A percentile compares a stretch with the other conserved stretches of the same genome.
Conservation (phyloP, 2,329 filamentous ascomycete species). For the Colletotrichum sp. region DNA sequence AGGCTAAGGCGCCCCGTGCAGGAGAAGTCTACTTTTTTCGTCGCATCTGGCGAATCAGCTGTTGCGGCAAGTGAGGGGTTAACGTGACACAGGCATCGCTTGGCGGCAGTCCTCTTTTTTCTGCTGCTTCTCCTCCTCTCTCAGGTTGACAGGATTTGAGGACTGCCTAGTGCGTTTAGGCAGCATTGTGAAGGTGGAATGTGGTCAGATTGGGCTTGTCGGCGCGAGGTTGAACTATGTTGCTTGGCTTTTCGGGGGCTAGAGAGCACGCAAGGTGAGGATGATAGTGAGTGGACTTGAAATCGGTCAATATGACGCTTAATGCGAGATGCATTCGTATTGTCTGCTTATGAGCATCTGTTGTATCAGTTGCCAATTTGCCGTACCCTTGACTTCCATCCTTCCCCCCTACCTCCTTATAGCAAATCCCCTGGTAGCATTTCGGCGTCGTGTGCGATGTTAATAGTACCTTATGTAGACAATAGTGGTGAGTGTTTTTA, state of each 20-base stretch:
- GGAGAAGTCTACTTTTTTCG: not conserved
- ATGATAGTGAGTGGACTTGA: not conserved
- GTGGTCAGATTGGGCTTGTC: not conserved
- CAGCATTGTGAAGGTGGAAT: not conserved
- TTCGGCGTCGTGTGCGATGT: not conserved
- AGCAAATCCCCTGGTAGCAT: rapidly evolving
- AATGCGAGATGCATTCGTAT: not conserved
- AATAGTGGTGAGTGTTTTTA: not conserved
- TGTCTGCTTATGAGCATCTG: not conserved
- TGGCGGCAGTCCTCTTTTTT: not conserved
- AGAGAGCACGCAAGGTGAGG: not conserved
- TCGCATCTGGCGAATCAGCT: not conserved
- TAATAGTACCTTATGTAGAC: not conserved
- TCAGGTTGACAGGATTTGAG: not conserved
- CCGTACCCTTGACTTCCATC: not conserved
- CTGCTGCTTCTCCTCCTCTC: not conserved
- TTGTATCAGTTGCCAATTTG: not conserved
- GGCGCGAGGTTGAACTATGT: no score
- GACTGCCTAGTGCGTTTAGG: not conserved
- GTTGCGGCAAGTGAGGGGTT: not conserved
- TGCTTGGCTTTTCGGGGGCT: no score
- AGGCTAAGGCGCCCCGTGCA: not conserved
- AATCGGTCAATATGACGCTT: not conserved
- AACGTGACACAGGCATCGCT: not conserved
- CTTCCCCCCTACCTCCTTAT: not conserved